phyloP scores from a whole-genome alignment of 306 rosid species.

The Leucaena leucocephala region DNA sequence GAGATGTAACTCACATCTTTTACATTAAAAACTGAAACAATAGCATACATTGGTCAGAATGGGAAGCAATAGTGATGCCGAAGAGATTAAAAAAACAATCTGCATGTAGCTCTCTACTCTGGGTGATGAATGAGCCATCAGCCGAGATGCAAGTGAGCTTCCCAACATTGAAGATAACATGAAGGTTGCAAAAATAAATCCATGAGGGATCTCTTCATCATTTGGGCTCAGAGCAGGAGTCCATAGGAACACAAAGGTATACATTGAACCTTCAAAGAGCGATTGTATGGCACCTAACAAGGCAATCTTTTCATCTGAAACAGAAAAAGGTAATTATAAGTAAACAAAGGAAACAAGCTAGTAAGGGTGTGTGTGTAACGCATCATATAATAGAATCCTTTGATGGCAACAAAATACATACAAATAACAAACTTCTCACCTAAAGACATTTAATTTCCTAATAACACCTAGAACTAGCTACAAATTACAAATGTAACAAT shows the following conservation, averaged over 20 bases:
- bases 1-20: conserved; percentile 31
- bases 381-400: conserved; percentile 20
- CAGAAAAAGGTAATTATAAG: conserved; percentile 24
- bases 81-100: conserved; percentile 70
- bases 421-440: conserved; percentile 13
- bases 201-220: conserved; percentile 91
- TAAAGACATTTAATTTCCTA: conserved; percentile 8
- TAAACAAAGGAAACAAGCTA: conserved; percentile 25
- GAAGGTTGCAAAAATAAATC: conserved; percentile 90
- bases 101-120: conserved; percentile 93
- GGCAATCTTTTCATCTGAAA: conserved; percentile 85
- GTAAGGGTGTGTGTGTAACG: background rate
- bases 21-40: conserved; percentile 19
- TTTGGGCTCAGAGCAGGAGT: conserved; percentile 97
- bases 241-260: conserved; percentile 92
- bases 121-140: conserved; percentile 67
- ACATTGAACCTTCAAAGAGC: conserved; percentile 95
- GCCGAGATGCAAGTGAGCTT: conserved; percentile 85
- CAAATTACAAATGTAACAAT: background rate
- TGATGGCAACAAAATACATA: background rate
- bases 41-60: conserved; percentile 71
- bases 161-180: conserved; percentile 98
- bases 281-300: conserved; percentile 91
- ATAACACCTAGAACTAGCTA: background rate
- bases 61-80: conserved; percentile 74